Conservation (phyloP, 345 rosid species). For the Pelargonium nanum region DNA sequence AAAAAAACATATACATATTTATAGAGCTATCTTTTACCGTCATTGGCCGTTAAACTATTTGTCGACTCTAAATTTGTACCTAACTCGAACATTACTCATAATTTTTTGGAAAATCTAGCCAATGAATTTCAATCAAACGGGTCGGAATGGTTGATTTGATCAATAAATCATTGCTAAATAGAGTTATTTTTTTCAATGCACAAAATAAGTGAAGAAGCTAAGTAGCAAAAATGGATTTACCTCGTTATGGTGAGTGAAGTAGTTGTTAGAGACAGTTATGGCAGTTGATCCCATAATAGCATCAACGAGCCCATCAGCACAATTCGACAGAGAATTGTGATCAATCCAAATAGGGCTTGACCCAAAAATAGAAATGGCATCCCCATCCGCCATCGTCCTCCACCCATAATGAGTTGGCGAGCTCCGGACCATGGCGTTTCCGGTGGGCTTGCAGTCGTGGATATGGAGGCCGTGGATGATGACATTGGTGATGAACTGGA, state of each 20-base stretch:
- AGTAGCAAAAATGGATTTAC: slow-evolving; percentile 22
- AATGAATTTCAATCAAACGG: too few species aligned
- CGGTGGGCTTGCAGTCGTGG: slow-evolving; percentile 65
- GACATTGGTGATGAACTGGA: slow-evolving; percentile 63
- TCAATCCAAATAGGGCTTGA: slow-evolving; percentile 88
- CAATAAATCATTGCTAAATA: too few species aligned
- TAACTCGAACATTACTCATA: too few species aligned
- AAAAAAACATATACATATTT: too few species aligned
- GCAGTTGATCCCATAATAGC: slow-evolving; percentile 67
- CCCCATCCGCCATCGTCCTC: slow-evolving; percentile 81
- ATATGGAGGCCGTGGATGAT: slow-evolving; percentile 63
- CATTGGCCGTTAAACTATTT: not conserved
- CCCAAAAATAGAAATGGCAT: slow-evolving; percentile 63
- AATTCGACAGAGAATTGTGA: slow-evolving; percentile 73
- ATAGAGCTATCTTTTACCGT: too few species aligned
- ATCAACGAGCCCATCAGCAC: slow-evolving; percentile 75
- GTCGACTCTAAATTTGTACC: too few species aligned
- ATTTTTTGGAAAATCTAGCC: too few species aligned
- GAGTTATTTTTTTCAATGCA: too few species aligned
- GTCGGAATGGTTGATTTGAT: too few species aligned
- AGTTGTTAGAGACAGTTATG: slow-evolving; percentile 61
- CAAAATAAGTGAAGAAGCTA: too few species aligned
- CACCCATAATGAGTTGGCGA: slow-evolving; percentile 74
- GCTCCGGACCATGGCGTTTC: slow-evolving; percentile 81
- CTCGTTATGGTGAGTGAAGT: slow-evolving; percentile 71